Percentiles rank a stretch among this genome's conserved stretches.
Conservation (phyloP, 2,329 filamentous ascomycete species). For the Colletotrichum australisinense region DNA sequence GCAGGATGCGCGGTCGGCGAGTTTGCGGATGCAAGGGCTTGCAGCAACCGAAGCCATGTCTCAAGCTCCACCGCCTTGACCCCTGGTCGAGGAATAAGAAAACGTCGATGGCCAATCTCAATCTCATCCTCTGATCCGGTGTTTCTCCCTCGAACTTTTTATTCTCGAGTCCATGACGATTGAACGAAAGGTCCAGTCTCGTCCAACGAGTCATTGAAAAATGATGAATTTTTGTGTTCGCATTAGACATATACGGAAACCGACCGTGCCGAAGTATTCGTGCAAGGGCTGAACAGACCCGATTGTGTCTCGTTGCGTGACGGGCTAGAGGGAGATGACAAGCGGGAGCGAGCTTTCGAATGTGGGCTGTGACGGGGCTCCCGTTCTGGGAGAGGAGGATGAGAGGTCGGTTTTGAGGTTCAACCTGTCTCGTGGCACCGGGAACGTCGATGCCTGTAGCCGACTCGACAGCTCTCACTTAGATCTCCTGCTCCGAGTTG, state of each 20-base stretch:
- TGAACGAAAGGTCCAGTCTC: background rate
- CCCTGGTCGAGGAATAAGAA: background rate
- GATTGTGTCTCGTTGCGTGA: slow-evolving; percentile 24
- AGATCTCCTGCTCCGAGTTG: background rate
- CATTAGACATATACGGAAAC: slow-evolving; percentile 8
- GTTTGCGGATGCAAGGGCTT: slow-evolving; percentile 2
- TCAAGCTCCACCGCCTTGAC: background rate
- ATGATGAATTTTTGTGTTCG: background rate
- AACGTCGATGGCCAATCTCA: background rate
- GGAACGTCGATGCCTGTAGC: background rate
- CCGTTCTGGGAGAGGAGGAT: background rate
- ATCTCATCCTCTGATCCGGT: background rate
- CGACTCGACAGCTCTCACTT: background rate
- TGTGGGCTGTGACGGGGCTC: background rate
- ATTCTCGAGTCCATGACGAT: background rate
- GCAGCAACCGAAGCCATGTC: background rate
- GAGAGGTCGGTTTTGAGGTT: background rate
- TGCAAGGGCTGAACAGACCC: slow-evolving; percentile 13
- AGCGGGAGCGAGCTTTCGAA: background rate
- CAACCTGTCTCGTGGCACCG: background rate
- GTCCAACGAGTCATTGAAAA: background rate
- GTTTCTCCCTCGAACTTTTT: background rate
- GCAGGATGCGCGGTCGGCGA: background rate
- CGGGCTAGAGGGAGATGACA: background rate
- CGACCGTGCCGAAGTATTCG: background rate